Evolutionary conservation across 2,329 filamentous ascomycete species (phyloP), one percentile per base, ranked within the genome.

Genomic region (Capronia coronata): DNA sequence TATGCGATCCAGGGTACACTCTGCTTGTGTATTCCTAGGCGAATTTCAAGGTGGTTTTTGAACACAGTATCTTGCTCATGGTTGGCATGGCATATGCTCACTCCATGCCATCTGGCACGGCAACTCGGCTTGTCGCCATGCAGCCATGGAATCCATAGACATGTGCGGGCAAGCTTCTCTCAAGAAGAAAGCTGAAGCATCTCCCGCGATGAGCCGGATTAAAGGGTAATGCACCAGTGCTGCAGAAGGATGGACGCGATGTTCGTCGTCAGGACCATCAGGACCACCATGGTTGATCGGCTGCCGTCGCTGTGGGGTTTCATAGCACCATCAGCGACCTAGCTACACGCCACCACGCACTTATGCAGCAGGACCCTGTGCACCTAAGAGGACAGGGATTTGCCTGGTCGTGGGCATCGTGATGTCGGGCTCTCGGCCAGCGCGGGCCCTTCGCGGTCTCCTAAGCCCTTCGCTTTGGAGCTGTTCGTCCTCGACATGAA

Each of bases 271-370:
- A 8, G n/a, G n/a, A n/a, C n/a, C n/a, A n/a, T n/a, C n/a, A n/a
- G n/a, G n/a, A n/a, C n/a, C n/a, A n/a, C n/a, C n/a, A n/a, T 32
- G 7, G 29, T 11, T 32, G 29, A 32, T 32, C 10, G 29, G n/a
- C 3, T 11, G 29, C 7, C 7, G 7, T 32, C n/a, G 29, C 7
- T 32, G 29, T 32, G 29, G 29, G 29, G 29, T 32, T 32, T n/a
- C 7, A 7, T n/a, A n/a, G 13, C 29, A 37, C 34, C 18, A 37
- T 11, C 34, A 37, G 11, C 34, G n/a, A 9, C 14, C 34, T 37
- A 37, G 22, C 16, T 18, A 16, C 14, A 48, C 46, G 46, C 46
- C 46, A 48, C 39, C 46, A 43, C 29, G 46, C 46, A 42, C 46
- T 25, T 48, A 18, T 30, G 29, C 25, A 34, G 8, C 34, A 19